Conservation (phyloP, 805 yeast genomes). For the Saturnispora mendoncae region DNA sequence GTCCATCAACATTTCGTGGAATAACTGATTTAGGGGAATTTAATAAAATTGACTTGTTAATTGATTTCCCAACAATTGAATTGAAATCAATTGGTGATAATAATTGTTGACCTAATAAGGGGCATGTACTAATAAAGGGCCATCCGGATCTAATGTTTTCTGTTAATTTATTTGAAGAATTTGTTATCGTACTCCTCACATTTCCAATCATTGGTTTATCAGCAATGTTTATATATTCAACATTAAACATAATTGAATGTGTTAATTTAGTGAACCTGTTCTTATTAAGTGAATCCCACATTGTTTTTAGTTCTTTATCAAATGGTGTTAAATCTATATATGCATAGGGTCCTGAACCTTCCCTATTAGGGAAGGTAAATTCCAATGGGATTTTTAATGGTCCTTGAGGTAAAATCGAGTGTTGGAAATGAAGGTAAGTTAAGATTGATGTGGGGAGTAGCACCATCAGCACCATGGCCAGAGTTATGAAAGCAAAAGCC, state of each 20-base stretch:
- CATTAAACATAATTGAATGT: constrained; percentile 11
- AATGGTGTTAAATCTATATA: constrained; percentile 7
- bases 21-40: background rate
- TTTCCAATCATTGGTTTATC: constrained; percentile 9
- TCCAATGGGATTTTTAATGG: constrained; percentile 10
- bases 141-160: background rate
- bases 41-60: constrained; percentile 1
- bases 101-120: background rate
- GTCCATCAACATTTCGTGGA: background rate
- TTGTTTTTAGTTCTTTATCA: constrained; percentile 1
- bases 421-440: constrained; percentile 11
- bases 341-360: constrained; percentile 11
- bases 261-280: constrained; percentile 13
- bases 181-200: constrained; percentile 1
- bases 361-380: constrained; percentile 9
- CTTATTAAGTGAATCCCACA: constrained; percentile 11
- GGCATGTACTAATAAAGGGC: constrained; percentile 2
- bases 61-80: constrained; percentile 2
- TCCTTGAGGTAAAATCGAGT: constrained; percentile 10
- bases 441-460: constrained; percentile 13
- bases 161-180: background rate
- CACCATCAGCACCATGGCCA: constrained; percentile 7
- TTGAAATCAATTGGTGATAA: background rate
- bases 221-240: constrained; percentile 12
- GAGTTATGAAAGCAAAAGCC: constrained; percentile 6